phyloP scores from a whole-genome alignment of 2,329 filamentous ascomycete species.

The Nemania sp. region DNA sequence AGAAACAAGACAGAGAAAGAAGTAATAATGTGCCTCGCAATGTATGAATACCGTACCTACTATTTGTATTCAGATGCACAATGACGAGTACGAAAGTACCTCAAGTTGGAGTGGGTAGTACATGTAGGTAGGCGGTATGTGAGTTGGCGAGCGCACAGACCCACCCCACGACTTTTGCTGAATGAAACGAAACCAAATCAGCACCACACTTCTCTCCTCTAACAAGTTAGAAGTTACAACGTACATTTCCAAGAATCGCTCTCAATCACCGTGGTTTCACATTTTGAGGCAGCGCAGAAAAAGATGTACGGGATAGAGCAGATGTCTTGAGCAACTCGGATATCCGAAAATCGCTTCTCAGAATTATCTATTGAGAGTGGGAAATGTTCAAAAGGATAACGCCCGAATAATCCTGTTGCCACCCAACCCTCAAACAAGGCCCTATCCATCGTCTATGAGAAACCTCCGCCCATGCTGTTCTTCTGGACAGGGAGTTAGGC shows the following conservation, averaged over 20 bases:
- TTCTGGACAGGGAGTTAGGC: constrained; percentile 35
- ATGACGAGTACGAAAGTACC: too few species aligned
- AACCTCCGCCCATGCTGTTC: constrained; percentile 26
- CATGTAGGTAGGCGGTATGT: too few species aligned
- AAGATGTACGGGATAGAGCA: background rate
- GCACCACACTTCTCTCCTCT: constrained; percentile 1
- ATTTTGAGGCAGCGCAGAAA: background rate
- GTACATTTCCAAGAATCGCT: background rate
- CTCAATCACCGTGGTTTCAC: background rate
- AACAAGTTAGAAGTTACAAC: too few species aligned
- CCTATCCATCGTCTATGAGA: constrained; percentile 5
- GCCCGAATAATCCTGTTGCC: background rate
- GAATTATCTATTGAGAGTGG: constrained; percentile 5
- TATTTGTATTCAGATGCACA: too few species aligned
- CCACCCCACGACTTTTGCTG: background rate
- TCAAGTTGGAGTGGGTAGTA: too few species aligned
- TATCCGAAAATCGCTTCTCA: constrained; percentile 5
- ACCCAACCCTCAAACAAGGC: background rate
- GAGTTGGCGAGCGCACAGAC: constrained; percentile 12
- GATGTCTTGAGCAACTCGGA: constrained; percentile 2
- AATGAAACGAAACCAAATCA: constrained; percentile 8
- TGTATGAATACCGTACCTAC: too few species aligned
- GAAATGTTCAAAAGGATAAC: background rate
- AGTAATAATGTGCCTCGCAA: too few species aligned
- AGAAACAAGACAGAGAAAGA: too few species aligned